Conservation (phyloP, 129 eudicot species). For the Lactuca saligna region DNA sequence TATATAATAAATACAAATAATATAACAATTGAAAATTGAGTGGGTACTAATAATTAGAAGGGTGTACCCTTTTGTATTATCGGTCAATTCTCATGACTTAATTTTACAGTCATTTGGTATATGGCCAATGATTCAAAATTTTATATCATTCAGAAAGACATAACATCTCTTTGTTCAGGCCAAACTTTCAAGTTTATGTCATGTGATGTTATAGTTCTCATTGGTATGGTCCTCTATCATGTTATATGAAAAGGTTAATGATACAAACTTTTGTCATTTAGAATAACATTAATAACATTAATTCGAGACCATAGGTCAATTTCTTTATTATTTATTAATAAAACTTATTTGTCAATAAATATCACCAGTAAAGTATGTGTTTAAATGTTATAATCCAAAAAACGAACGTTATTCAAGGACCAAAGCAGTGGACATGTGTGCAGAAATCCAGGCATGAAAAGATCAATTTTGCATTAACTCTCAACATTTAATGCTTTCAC, state of each 20-base stretch:
- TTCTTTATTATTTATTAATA: conserved; percentile 6
- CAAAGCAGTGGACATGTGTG: conserved; percentile 40
- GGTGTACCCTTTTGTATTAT: too few species aligned
- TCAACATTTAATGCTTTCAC: conserved; percentile 73
- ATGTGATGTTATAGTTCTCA: not conserved
- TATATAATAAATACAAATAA: too few species aligned
- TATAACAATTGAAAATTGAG: too few species aligned
- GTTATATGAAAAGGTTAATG: not conserved
- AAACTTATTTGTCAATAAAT: not conserved
- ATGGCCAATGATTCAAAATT: too few species aligned
- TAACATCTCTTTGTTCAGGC: not conserved
- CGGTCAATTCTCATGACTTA: too few species aligned
- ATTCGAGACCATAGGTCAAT: not conserved
- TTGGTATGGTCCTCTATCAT: not conserved
- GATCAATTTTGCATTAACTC: conserved; percentile 71
- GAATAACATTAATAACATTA: not conserved
- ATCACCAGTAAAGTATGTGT: not conserved
- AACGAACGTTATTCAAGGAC: conserved; percentile 26
- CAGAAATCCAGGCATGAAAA: conserved; percentile 76
- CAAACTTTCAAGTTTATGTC: not conserved
- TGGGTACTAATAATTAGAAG: too few species aligned
- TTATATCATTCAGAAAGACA: not conserved
- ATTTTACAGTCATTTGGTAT: too few species aligned
- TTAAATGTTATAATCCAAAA: conserved; percentile 9
- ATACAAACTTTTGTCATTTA: not conserved